A percentile compares a stretch with the other conserved stretches of the same genome.
These are phyloP conservation scores for Hortaea werneckii DNA, from an alignment of 2,329 filamentous ascomycete genomes.

Conservation along the genomic window DNA sequence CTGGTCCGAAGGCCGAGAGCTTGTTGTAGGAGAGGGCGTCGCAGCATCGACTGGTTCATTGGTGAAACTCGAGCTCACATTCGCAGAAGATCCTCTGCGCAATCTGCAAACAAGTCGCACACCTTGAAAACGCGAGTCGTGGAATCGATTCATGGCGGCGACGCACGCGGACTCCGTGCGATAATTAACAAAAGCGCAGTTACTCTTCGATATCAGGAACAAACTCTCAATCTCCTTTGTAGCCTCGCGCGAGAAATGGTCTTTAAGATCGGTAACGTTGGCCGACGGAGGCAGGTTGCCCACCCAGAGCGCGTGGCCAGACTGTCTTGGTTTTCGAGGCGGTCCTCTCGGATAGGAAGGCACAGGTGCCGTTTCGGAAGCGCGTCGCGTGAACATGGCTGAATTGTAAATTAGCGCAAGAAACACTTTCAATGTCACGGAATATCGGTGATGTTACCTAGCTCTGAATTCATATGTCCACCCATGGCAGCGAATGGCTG, in stretches of 20 bases:
- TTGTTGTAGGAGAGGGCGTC: not conserved
- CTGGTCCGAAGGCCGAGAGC: not conserved
- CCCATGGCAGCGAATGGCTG: slow-evolving; percentile 10
- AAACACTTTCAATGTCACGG: too few relatives aligned
- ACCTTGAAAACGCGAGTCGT: slow-evolving; percentile 82
- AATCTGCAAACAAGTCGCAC: slow-evolving; percentile 78
- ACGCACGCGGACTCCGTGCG: slow-evolving; percentile 67
- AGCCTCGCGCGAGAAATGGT: slow-evolving; percentile 76
- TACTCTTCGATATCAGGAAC: slow-evolving; percentile 92
- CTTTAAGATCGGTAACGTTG: slow-evolving; percentile 72
- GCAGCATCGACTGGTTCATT: not conserved
- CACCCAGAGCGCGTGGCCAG: slow-evolving; percentile 88
- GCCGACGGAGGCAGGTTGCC: slow-evolving; percentile 84
- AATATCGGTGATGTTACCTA: slow-evolving; percentile 3
- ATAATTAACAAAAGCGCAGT: slow-evolving; percentile 95
- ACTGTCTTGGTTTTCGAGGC: slow-evolving; percentile 55
- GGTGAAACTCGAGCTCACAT: slow-evolving; percentile 2
- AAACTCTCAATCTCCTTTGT: slow-evolving; percentile 70
- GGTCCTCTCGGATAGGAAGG: slow-evolving; percentile 46
- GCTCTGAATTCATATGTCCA: slow-evolving; percentile 8
- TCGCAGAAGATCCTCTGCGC: slow-evolving; percentile 38
- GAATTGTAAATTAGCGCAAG: not conserved
- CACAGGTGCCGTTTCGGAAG: slow-evolving; percentile 16
- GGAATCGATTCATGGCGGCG: slow-evolving; percentile 69
- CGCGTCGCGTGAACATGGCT: slow-evolving; percentile 14